These are phyloP conservation scores for Plasmopara viticola DNA, from an alignment of 352 stramenopile species.

Conservation along the genomic window DNA sequence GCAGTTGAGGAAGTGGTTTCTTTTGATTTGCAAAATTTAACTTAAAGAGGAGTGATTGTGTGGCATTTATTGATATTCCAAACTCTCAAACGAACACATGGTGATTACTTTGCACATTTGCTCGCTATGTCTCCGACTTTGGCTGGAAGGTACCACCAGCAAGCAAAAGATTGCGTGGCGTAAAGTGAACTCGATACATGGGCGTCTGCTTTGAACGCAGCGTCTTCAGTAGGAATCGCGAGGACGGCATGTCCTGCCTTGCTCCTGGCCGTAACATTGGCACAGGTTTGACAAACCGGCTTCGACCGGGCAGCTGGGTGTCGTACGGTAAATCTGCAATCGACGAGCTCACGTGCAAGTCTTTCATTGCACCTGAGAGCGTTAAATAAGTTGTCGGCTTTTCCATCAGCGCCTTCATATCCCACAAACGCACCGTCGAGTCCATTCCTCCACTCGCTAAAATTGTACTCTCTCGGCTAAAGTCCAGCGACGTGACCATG, in stretches of 20 bases:
- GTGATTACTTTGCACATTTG: background rate
- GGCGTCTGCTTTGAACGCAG: constrained; percentile 81
- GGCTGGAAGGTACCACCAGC: constrained; percentile 61
- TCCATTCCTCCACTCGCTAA: constrained; percentile 72
- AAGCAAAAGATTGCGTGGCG: constrained; percentile 73
- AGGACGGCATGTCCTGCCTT: constrained; percentile 53
- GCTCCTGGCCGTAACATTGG: constrained; percentile 48
- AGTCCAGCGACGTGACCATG: constrained; percentile 67
- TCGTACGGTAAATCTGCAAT: constrained; percentile 7
- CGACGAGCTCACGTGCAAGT: constrained; percentile 27
- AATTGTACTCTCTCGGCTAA: constrained; percentile 74
- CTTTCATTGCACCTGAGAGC: constrained; percentile 26
- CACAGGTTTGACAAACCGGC: constrained; percentile 43
- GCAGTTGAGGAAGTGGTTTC: constrained; percentile 1
- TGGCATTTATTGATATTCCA: no score
- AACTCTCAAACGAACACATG: constrained; percentile 11
- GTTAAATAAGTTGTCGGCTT: constrained; percentile 32
- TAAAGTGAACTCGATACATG: constrained; percentile 80
- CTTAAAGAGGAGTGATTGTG: background rate
- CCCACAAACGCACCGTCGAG: constrained; percentile 74
- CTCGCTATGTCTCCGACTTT: constrained; percentile 43
- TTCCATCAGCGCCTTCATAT: constrained; percentile 73
- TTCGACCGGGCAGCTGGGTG: constrained; percentile 18
- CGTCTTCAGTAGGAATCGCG: constrained; percentile 77
- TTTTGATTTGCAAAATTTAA: background rate